Evolutionary conservation across 495 filamentous ascomycete genomes (phyloP).

Genomic region (Emericellopsis terricola): DNA sequence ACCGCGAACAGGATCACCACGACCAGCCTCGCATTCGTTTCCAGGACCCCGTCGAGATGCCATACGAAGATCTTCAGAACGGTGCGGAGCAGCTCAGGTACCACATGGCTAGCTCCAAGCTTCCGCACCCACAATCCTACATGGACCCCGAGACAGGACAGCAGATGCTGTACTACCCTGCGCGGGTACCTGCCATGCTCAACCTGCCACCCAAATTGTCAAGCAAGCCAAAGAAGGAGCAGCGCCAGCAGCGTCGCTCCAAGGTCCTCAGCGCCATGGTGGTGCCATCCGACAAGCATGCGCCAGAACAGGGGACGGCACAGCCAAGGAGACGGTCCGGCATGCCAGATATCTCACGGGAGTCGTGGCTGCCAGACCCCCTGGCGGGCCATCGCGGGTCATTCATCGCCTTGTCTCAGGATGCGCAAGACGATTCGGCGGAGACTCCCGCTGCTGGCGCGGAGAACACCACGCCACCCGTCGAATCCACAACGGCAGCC

Average conservation of each 20-base stretch:
- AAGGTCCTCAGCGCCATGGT: conserved; percentile 33
- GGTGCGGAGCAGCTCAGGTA: neutral
- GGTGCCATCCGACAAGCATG: no score
- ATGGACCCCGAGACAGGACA: conserved; percentile 46
- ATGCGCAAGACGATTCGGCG: conserved; percentile 3
- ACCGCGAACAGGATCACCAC: conserved; percentile 2
- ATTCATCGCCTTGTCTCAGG: conserved; percentile 2
- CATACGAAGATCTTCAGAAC: no score
- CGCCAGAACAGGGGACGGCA: no score
- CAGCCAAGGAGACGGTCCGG: neutral
- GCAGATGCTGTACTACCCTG: conserved; percentile 86
- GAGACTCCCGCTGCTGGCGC: neutral
- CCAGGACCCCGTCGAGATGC: no score
- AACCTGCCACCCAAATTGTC: conserved; percentile 83
- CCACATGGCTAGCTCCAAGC: conserved; percentile 7
- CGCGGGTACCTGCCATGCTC: conserved; percentile 81
- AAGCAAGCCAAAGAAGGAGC: conserved; percentile 40
- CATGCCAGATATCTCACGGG: conserved; percentile 5
- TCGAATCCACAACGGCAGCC: neutral
- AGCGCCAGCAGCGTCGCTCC: conserved; percentile 52
- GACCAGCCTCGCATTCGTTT: no score
- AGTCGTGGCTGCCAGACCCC: conserved; percentile 27
- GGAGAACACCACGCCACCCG: conserved; percentile 3
- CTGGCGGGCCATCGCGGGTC: conserved; percentile 11
- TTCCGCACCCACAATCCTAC: conserved; percentile 36